A percentile compares a stretch with the other conserved stretches of the same genome.
Evolutionary conservation across 371 early-diverging fungal genomes (phyloP).

Genomic region (Zopfochytrium polystomum): DNA sequence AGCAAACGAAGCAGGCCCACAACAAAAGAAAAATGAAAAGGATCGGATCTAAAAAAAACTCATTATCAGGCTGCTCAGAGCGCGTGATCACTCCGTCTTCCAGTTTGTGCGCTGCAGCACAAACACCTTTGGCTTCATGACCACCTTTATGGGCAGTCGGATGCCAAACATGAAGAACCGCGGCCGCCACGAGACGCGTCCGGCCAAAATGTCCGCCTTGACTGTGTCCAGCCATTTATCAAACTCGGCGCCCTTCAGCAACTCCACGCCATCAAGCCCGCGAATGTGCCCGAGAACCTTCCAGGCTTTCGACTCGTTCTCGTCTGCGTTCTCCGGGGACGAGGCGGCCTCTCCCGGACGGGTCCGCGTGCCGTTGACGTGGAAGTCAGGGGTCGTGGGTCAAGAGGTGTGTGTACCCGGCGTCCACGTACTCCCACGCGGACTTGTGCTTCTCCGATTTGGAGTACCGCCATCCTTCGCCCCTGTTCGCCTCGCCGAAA

Average conservation of each 20-base stretch:
- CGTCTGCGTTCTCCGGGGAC: neutral
- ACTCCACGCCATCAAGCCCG: too few relatives aligned
- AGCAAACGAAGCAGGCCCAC: too few relatives aligned
- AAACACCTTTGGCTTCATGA: constrained; percentile 30
- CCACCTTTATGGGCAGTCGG: constrained; percentile 28
- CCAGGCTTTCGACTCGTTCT: constrained; percentile 38
- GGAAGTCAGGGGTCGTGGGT: constrained; percentile 50
- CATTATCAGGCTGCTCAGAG: too few relatives aligned
- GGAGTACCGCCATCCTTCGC: constrained; percentile 57
- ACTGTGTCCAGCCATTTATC: constrained; percentile 16
- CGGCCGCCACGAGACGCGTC: constrained; percentile 10
- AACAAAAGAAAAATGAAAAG: too few relatives aligned
- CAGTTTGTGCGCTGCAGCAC: constrained; percentile 17
- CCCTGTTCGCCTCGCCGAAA: constrained; percentile 58
- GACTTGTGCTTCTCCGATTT: constrained; percentile 59
- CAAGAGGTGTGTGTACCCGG: constrained; percentile 64
- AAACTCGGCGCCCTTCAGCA: constrained; percentile 34
- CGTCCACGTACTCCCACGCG: constrained; percentile 52
- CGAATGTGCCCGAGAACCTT: constrained; percentile 45
- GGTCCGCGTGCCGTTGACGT: constrained; percentile 11
- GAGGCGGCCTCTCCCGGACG: neutral
- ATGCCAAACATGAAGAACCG: constrained; percentile 13
- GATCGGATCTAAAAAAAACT: too few relatives aligned
- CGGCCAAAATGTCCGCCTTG: constrained; percentile 9
- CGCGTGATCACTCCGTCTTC: too few relatives aligned